A percentile compares a stretch with the other conserved stretches of the same genome.
Evolutionary conservation across 2,329 filamentous ascomycete species (phyloP).

Genomic region (Cytospora piceae): DNA sequence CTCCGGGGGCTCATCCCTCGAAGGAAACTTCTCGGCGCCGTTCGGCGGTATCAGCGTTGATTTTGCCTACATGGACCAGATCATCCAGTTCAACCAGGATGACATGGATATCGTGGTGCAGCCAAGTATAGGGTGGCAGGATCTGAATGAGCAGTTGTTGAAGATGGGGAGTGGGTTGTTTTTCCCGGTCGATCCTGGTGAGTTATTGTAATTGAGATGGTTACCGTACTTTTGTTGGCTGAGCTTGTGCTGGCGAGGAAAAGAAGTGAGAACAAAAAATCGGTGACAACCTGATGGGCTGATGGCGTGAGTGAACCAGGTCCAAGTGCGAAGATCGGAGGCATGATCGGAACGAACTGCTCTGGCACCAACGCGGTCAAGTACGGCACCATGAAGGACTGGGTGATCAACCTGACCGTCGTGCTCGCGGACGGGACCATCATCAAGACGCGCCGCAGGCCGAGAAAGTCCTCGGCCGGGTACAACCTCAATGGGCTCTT

Average conservation of each 20-base stretch:
- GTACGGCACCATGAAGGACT: conserved; percentile 84
- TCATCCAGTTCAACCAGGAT: conserved; percentile 77
- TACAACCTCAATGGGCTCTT: conserved; percentile 84
- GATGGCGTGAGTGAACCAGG: conserved; percentile 39
- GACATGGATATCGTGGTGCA: conserved; percentile 95
- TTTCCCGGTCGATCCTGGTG: conserved; percentile 85
- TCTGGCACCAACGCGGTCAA: conserved; percentile 79
- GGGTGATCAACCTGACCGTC: conserved; percentile 79
- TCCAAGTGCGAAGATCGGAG: conserved; percentile 74
- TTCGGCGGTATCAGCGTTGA: conserved; percentile 88
- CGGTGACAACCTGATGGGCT: not conserved
- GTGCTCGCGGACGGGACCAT: conserved; percentile 78
- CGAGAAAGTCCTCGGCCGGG: conserved; percentile 78
- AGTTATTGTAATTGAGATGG: conserved; percentile 31
- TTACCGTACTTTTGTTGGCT: not conserved
- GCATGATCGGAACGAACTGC: conserved; percentile 81
- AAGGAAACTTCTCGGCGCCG: conserved; percentile 88
- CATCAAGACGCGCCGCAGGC: conserved; percentile 78
- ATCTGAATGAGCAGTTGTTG: conserved; percentile 72
- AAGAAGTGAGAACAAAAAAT: not conserved
- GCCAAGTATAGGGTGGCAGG: conserved; percentile 90
- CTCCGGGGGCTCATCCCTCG: conserved; percentile 82
- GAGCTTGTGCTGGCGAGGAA: not conserved
- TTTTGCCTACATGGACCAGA: conserved; percentile 84
- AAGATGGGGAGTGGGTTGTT: conserved; percentile 78